These are phyloP conservation scores for Termitomyces sp. DNA, from an alignment of 768 basidiomycete species.

Conservation along the genomic window DNA sequence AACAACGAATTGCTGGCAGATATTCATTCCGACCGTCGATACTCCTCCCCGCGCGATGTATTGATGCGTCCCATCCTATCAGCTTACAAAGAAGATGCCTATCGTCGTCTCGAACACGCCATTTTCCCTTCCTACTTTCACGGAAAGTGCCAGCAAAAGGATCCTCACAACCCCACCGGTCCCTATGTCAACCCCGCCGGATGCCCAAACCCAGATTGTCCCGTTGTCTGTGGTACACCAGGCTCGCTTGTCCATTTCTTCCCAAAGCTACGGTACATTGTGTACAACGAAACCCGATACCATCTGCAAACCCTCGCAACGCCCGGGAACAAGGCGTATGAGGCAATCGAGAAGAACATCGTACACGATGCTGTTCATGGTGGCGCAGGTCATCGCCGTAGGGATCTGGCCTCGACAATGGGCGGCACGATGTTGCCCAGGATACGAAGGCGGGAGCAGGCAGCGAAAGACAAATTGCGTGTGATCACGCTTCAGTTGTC, in stretches of 20 bases:
- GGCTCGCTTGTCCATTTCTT: constrained; percentile 76
- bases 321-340: constrained; percentile 41
- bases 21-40: constrained; percentile 12
- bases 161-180: constrained; percentile 22
- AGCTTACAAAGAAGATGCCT: constrained; percentile 45
- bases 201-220: constrained; percentile 79
- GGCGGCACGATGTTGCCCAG: constrained; percentile 13
- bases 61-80: constrained; percentile 47
- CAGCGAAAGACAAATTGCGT: constrained; percentile 18
- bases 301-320: constrained; percentile 33
- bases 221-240: constrained; percentile 79
- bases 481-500: constrained; percentile 33
- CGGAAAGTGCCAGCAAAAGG: constrained; percentile 65
- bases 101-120: constrained; percentile 44
- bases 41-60: constrained; percentile 16
- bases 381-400: constrained; percentile 4
- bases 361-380: constrained; percentile 20
- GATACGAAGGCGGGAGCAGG: constrained; percentile 14
- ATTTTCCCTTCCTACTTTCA: constrained; percentile 76
- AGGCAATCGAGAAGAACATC: constrained; percentile 40
- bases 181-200: constrained; percentile 52
- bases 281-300: constrained; percentile 40
- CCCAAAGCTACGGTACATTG: constrained; percentile 45
- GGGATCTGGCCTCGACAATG: constrained; percentile 15
- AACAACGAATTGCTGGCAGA: constrained; percentile 12